Evolutionary conservation across 768 basidiomycete species (phyloP), one percentile per base, ranked within the genome.

Genomic region (Leccinum uliginosum): DNA sequence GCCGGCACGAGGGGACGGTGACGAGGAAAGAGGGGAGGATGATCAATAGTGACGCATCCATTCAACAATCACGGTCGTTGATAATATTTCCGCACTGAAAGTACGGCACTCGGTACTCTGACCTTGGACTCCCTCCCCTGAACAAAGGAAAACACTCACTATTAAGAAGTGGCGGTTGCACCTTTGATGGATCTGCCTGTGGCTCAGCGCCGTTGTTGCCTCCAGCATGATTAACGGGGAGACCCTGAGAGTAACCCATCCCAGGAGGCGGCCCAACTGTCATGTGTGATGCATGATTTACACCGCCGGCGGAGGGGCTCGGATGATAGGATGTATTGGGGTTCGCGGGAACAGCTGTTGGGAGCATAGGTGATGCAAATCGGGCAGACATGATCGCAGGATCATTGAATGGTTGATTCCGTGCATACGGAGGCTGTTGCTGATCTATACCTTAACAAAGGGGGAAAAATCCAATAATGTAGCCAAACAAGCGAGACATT

Each of bases 21-120:
- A 67, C 53, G 62, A 67, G 57, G 62, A 50, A 43, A 19, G n/a
- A 61, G 56, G 66, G 58, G 65, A 64, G 59, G 58, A 49, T 44
- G 59, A 56, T 54, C 23, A 68, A 52, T 30, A 65, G 58, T 50
- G 66, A 63, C 49, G 75, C 70, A 75, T 71, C 67, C 67, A 71
- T 70, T 68, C 64, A 64, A 63, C 58, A 65, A 68, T 89, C 78
- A 89, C 77, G 80, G 81, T 71, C 81, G 85, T 81, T 84, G 78
- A 75, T 82, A 83, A 76, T 83, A 76, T 82, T 85, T 86, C 85
- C 86, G 87, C 84, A 87, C 88, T 90, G 86, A 87, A 89, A 87
- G 87, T 78, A 88, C 84, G 86, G 86, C 74, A 76, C 87, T 90
- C 80, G 89, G 87, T 89, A 91, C 85, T 81, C 81, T 83, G 85